Conservation (phyloP, 1,284 basidiomycete species). For the Pholiota adiposa region DNA sequence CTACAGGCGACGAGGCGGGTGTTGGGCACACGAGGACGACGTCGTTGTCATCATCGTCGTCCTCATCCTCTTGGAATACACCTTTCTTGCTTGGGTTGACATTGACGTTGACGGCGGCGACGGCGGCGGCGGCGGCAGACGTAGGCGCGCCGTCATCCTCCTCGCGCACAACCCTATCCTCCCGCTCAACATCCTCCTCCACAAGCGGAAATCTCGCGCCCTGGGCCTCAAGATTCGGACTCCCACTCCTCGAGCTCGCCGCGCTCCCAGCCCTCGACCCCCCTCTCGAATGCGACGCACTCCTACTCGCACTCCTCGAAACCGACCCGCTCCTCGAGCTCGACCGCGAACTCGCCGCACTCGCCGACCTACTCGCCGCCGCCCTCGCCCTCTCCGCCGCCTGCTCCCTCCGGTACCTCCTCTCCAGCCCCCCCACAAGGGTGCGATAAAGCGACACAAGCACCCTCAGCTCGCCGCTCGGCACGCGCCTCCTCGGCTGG, state of each 20-base stretch:
- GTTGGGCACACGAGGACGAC: conserved; percentile 2
- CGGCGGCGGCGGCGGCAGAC: too few relatives aligned
- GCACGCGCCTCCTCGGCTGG: conserved; percentile 8
- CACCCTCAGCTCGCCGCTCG: conserved; percentile 22
- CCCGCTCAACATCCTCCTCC: conserved; percentile 15
- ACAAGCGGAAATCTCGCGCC: conserved; percentile 25
- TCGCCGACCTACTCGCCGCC: neutral
- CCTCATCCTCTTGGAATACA: too few relatives aligned
- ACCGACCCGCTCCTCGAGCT: too few relatives aligned
- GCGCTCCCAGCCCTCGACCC: too few relatives aligned
- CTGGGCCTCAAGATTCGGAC: neutral
- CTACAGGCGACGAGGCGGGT: neutral
- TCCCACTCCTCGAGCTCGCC: neutral
- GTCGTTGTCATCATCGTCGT: conserved; percentile 11
- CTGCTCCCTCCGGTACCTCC: conserved; percentile 13
- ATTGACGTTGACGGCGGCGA: too few relatives aligned
- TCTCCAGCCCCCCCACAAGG: conserved; percentile 25
- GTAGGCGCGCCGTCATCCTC: too few relatives aligned
- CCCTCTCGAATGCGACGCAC: too few relatives aligned
- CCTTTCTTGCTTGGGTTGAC: too few relatives aligned
- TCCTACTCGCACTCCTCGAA: too few relatives aligned
- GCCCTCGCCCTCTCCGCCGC: neutral
- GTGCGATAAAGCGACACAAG: conserved; percentile 26
- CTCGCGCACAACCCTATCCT: neutral
- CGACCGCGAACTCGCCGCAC: neutral